Conservation (phyloP, 768 basidiomycete species). For the Jaapia argillacea region DNA sequence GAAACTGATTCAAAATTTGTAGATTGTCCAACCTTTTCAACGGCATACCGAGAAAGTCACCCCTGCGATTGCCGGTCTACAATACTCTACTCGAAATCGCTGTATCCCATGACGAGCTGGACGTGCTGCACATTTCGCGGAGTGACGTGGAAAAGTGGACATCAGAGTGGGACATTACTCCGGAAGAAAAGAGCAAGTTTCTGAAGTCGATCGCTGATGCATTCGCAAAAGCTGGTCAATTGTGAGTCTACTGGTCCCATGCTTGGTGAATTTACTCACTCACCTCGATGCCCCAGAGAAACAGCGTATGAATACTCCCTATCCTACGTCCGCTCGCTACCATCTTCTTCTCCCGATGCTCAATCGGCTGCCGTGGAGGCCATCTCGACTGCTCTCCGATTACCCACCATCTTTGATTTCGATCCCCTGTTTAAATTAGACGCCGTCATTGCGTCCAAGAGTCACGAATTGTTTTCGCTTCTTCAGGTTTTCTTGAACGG, state of each 20-base stretch:
- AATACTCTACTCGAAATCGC: conserved; percentile 52
- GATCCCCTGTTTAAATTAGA: conserved; percentile 74
- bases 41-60: conserved; percentile 53
- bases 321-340: conserved; percentile 50
- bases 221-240: conserved; percentile 44
- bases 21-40: conserved; percentile 84
- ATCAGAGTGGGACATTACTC: conserved; percentile 59
- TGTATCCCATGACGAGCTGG: conserved; percentile 48
- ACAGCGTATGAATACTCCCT: conserved; percentile 57
- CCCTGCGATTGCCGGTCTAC: conserved; percentile 55
- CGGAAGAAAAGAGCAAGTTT: conserved; percentile 55
- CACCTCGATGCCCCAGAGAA: conserved; percentile 26
- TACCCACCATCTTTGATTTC: conserved; percentile 68
- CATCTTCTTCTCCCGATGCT: conserved; percentile 39
- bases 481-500: conserved; percentile 64
- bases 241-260: conserved; percentile 33
- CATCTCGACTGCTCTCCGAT: conserved; percentile 54
- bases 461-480: conserved; percentile 66
- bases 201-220: conserved; percentile 53
- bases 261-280: neutral
- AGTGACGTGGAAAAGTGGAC: conserved; percentile 68
- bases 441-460: conserved; percentile 51
- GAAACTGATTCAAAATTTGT: conserved; percentile 6
- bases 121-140: conserved; percentile 47
- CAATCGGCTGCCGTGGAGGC: conserved; percentile 46